These are phyloP conservation scores for Ascochyta clinopodiicola DNA, from an alignment of 2,329 filamentous ascomycete genomes.

Conservation along the genomic window DNA sequence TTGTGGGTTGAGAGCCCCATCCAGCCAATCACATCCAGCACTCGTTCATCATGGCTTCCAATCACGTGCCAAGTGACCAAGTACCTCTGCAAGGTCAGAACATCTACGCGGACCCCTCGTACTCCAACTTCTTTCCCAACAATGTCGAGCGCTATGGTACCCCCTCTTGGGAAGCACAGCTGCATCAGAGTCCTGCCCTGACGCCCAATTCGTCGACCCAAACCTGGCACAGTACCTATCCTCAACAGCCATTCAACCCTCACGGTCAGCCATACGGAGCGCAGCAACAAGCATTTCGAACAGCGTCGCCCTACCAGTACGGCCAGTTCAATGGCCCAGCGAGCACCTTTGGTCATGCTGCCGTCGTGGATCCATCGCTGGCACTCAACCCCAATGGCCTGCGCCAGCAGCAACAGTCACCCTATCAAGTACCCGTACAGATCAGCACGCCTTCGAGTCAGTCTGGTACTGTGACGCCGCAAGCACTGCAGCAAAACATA, in stretches of 20 bases:
- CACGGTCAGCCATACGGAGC: slow-evolving; percentile 34
- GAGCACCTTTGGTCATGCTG: slow-evolving; percentile 32
- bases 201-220: slow-evolving; percentile 24
- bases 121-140: slow-evolving; percentile 36
- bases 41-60: slow-evolving; percentile 41
- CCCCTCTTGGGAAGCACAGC: slow-evolving; percentile 40
- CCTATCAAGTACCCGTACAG: slow-evolving; percentile 38
- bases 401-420: slow-evolving; percentile 41
- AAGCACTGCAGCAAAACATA: slow-evolving; percentile 37
- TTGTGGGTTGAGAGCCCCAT: slow-evolving; percentile 26
- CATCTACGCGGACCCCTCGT: slow-evolving; percentile 43
- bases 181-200: slow-evolving; percentile 33
- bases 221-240: slow-evolving; percentile 37
- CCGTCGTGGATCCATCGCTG: slow-evolving; percentile 38
- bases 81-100: slow-evolving; percentile 40
- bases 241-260: slow-evolving; percentile 35
- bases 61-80: slow-evolving; percentile 48
- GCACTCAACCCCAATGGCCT: slow-evolving; percentile 31
- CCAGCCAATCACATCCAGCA: slow-evolving; percentile 37
- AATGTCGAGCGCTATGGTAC: slow-evolving; percentile 40
- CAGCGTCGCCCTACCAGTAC: slow-evolving; percentile 44
- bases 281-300: slow-evolving; percentile 32
- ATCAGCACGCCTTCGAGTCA: slow-evolving; percentile 33
- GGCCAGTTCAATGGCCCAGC: slow-evolving; percentile 34
- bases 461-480: slow-evolving; percentile 37